Base-by-base conservation (phyloP, 768 basidiomycete genomes). In the Brasilioporus rufonigricans region DNA sequence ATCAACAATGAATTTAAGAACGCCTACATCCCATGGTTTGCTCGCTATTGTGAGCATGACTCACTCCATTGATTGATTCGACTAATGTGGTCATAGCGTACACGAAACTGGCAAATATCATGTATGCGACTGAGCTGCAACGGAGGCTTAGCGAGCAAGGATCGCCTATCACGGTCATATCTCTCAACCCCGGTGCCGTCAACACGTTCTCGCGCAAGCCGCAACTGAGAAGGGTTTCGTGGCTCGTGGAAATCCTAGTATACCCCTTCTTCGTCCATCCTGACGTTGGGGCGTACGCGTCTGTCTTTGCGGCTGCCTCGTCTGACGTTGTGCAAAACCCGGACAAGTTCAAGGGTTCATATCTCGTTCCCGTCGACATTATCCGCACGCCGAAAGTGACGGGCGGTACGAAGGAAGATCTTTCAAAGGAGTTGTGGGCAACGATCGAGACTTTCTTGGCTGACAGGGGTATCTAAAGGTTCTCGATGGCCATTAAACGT, bases 121-220 rank as follows among this genome's bases (percentile, higher is more conserved):
- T 85, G 18, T 83, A 75, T 56, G 77, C 76, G 1, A 76, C 72
- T 27, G 73, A 79, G 56, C 68, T 86, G 18, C 82, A 86, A 53
- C 71, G 70, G 32, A 76, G 64, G 21, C 66, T 86, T 19, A 24
- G 14, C 1, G 63, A 60, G 0, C 63, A 67, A 35, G 67, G 64
- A 16, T 61, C 71, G 0, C 45, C 56, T 1, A 70, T 74, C 31
- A 71, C 63, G 0, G 69, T 65, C 47, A 43, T 72, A 10, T 48
- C 71, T 5, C 0, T 64, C 23, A 50, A 74, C 52, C 73, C 73
- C 2, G 73, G 73, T 7, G 19, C 45, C 2, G 65, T 74, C 40
- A 59, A 64, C 40, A 74, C 73, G 1, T 70, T 70, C 55, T 63
- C 64, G 14, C 41, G 51, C 39, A 65, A 56, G 40, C 64, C 65